Evolutionary conservation across 2,329 filamentous ascomycete genomes (phyloP), one percentile per base, ranked within the genome.

Genomic region (Tricladium varicosporioides): DNA sequence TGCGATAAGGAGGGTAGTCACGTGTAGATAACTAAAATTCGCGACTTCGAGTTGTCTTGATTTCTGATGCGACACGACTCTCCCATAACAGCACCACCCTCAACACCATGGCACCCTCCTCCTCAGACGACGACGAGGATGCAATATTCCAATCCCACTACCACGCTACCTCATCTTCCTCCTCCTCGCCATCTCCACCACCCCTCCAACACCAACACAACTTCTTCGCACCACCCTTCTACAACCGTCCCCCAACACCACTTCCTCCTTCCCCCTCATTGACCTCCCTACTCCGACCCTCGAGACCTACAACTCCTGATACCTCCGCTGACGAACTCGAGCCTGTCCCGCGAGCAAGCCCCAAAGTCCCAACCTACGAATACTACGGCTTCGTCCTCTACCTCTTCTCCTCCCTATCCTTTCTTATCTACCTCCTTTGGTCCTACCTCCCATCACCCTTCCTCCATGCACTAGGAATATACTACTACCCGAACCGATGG

Each of bases 331-430:
- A 92, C 64, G 93, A 97, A 66, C 82, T 88, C 40, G 85, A 81
- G 27, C 85, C 80, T 1, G 84, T 96, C 15, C 91, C 92, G 5
- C 88, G 91, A 55, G 92, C 92, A 1, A 88, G 88, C 53, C 94
- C 94, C 1, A 92, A 94, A 71, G 92, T 99, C 2, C 94, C 94
- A n/a, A 99, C 94, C 0, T 97, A 99, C 76, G 94, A 99, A 72
- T 99, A 97, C 82, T 97, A 97, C 72, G 94, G 94, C 71, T 99
- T 99, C 75, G 93, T 96, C 53, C 83, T 99, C 50, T 97, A 99
- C 76, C 82, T 99, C 42, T 91, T 93, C 70, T 92, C 88, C 60
- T 91, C 87, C 18, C 78, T 94, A 51, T 85, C 85, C 1, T 97
- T 97, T 71, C 78, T 88, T 70, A 80, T 83, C 69, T 88, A 84